phyloP scores from a whole-genome alignment of 805 yeast genomes.

The Candida tammaniensis region DNA sequence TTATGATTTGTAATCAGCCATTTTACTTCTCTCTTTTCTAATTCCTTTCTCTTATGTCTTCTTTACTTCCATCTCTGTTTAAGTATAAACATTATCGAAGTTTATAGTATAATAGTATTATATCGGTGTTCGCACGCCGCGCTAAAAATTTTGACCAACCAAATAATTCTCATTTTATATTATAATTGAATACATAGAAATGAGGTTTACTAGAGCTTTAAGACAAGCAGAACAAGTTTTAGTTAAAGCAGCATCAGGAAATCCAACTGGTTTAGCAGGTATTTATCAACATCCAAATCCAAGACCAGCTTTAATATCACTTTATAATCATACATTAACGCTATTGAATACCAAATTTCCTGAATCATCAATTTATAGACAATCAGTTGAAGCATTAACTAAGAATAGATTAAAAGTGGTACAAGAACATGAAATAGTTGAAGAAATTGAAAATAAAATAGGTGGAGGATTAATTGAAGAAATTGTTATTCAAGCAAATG shows the following conservation, averaged over 20 bases:
- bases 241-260: conserved; percentile 57
- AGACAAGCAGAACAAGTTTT: conserved; percentile 50
- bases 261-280: conserved; percentile 83
- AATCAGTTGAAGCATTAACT: conserved; percentile 70
- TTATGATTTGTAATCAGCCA: too few relatives aligned
- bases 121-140: background rate
- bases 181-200: conserved; percentile 9
- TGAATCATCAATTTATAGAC: conserved; percentile 67
- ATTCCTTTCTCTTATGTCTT: too few relatives aligned
- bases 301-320: conserved; percentile 68
- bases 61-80: too few relatives aligned
- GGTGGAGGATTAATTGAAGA: conserved; percentile 87
- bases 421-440: conserved; percentile 56
- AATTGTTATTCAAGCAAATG: conserved; percentile 76
- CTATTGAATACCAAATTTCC: conserved; percentile 64
- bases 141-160: conserved; percentile 12
- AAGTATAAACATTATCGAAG: too few relatives aligned
- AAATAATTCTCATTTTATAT: conserved; percentile 8
- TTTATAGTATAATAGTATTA: too few relatives aligned
- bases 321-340: conserved; percentile 67
- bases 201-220: conserved; percentile 43
- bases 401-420: conserved; percentile 66
- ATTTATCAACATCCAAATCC: conserved; percentile 79
- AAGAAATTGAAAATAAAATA: conserved; percentile 66
- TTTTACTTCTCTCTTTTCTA: too few relatives aligned